Base-by-base conservation (phyloP, 176 grass and related monocot genomes). In the Musa itinerans region DNA sequence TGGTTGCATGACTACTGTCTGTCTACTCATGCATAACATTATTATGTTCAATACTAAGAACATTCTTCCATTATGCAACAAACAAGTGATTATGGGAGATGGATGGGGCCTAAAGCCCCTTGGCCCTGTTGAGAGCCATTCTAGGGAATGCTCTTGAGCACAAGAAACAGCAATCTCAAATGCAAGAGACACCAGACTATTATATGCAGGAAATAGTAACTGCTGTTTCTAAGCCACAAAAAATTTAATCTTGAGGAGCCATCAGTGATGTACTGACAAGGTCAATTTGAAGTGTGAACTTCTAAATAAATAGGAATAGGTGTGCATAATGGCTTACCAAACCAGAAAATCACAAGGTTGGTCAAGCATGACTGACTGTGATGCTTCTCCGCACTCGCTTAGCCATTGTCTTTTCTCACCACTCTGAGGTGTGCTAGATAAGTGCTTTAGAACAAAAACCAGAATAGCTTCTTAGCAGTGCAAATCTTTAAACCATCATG, bases 361-460 rank as follows among this genome's bases (percentile, higher is more conserved):
- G 34, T 70, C 34, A 21, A 70, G 29, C 34, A 21, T 70, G 16
- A 50, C 10, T 15, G 1, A n/a, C 15, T 15, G 68, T 8, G 15
- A 17, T 8, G 16, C 43, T 7, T 15, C 34, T 49, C 29, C 67
- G 68, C 5, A 0, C 15, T 50, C 26, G 9, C 68, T 9, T 43
- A 50, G 68, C 9, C 68, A 50, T 70, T 50, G 50, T 50, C 64
- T 16, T 66, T 43, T 70, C 68, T 70, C 43, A 10, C n/a, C 15
- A 19, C 68, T 17, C 20, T 70, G 68, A 70, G 34, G 24, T n/a
- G 16, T 50, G 29, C 43, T 70, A 70, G 68, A 22, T 65, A 25
- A 71, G 43, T 69, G 53, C 48, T 74, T 19, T 68, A 80, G 68
- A 55, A 76, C 10, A 27, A 77, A 5, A 66, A 54, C 48, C 52